Evolutionary conservation across 805 yeast species (phyloP).

Genomic region (Brettanomyces naardenensis): DNA sequence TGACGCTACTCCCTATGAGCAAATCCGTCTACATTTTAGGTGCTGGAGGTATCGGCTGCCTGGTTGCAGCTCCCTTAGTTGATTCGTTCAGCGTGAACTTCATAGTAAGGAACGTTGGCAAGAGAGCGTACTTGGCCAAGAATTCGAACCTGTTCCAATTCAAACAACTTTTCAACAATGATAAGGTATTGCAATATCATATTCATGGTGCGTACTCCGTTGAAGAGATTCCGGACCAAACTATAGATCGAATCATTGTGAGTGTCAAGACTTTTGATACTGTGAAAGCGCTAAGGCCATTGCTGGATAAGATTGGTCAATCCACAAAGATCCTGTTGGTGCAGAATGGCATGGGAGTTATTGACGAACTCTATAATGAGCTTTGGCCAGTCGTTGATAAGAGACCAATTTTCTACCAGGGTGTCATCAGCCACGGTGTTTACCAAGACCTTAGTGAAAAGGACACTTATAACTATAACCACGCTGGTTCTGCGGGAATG

Average conservation of each 20-base stretch:
- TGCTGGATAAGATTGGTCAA: conserved; percentile 38
- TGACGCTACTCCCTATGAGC: too few species aligned
- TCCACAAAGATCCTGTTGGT: conserved; percentile 54
- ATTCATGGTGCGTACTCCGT: conserved; percentile 12
- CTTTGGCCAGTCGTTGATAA: conserved; percentile 42
- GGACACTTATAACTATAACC: conserved; percentile 39
- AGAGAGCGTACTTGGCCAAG: conserved; percentile 13
- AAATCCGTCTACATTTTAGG: conserved; percentile 27
- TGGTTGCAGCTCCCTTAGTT: conserved; percentile 20
- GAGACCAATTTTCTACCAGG: conserved; percentile 61
- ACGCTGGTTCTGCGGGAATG: conserved; percentile 68
- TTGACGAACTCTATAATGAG: conserved; percentile 39
- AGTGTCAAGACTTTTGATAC: conserved; percentile 81
- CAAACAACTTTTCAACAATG: conserved; percentile 18
- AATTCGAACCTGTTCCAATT: conserved; percentile 15
- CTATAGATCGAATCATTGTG: conserved; percentile 40
- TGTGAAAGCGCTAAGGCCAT: conserved; percentile 48
- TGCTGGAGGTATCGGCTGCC: conserved; percentile 29
- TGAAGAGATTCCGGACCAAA: conserved; percentile 13
- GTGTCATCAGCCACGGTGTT: conserved; percentile 81
- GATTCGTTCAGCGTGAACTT: conserved; percentile 16
- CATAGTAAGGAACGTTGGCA: conserved; percentile 20
- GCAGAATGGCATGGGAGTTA: conserved; percentile 84
- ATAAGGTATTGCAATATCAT: conserved; percentile 6
- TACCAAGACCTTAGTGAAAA: conserved; percentile 30